Base-by-base conservation (phyloP, 208 protist genomes). In the Acanthamoeba culbertsoni region DNA sequence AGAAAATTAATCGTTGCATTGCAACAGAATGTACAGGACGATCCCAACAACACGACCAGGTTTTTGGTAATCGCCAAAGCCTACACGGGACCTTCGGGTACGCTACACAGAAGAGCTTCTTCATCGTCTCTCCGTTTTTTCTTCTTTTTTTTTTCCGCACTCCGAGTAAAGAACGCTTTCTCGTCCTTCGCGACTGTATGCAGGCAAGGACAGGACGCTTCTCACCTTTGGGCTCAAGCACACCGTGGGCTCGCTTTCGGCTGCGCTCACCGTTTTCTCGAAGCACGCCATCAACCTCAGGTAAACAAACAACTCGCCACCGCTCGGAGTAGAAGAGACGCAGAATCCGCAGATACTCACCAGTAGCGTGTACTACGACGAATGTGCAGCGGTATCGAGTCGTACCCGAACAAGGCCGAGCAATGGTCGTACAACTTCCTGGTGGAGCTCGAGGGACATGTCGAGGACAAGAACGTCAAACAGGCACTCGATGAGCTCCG, bases 141-240 rank as follows among this genome's bases (percentile, higher is more conserved):
- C 5, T 57, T n/a, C n/a, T n/a, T n/a, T n/a, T n/a, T n/a, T n/a
- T n/a, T n/a, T n/a, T n/a, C n/a, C n/a, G n/a, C n/a, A n/a, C n/a
- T n/a, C n/a, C 2, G 51, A 57, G 16, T 2, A 57, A 57, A 7
- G 2, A 10, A 1, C 16, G 20, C 4, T 1, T 0, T 7, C 51
- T 23, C 51, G 1, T 2, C 26, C 51, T 2, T 57, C 5, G 20
- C 20, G 4, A 2, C 0, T 8, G 26, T 33, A 10, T 75, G 65
- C n/a, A 51, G 84, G 84, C 33, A 62, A 40, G 37, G 86, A 92
- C 59, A 68, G 40, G 23, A 92, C 86, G 86, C 28, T 68, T 10
- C 40, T 92, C 57, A 92, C 86, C 23, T 92, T 92, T 31, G 86
- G 86, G 3, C 57, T 92, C n/a, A 40, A 75, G 86, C 86, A 92